phyloP scores from a whole-genome alignment of 345 rosid species.

The Melaleuca alternifolia region DNA sequence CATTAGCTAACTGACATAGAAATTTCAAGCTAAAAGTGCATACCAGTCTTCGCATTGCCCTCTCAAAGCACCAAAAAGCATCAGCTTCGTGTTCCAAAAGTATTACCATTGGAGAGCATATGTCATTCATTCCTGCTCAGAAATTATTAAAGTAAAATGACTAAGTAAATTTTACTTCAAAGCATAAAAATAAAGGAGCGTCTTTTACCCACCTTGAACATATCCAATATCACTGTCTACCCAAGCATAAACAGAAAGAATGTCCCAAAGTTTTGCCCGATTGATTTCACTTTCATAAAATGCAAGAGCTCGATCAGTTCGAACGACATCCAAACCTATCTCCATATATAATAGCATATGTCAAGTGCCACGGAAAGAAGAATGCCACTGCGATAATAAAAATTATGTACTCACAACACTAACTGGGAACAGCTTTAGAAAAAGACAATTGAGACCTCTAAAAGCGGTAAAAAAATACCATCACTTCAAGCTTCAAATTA shows the following conservation, averaged over 20 bases:
- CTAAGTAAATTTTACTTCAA: background rate
- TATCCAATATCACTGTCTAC: constrained; percentile 82
- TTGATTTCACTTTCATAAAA: constrained; percentile 66
- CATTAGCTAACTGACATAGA: background rate
- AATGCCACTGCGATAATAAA: background rate
- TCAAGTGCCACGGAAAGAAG: background rate
- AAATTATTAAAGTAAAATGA: background rate
- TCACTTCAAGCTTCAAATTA: background rate
- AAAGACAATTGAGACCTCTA: background rate
- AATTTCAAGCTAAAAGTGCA: background rate
- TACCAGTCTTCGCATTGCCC: constrained; percentile 79
- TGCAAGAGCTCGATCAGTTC: constrained; percentile 74
- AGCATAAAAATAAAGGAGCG: background rate
- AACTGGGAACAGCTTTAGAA: background rate
- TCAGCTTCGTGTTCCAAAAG: constrained; percentile 91
- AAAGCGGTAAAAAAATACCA: background rate
- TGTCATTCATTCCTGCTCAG: constrained; percentile 86
- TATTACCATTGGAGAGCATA: constrained; percentile 86
- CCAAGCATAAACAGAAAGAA: constrained; percentile 85
- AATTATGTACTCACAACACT: background rate
- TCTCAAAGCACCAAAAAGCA: constrained; percentile 96
- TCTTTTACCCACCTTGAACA: constrained; percentile 51
- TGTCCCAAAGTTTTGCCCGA: constrained; percentile 79
- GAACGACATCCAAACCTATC: constrained; percentile 87
- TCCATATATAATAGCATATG: background rate